A percentile compares a stretch with the other conserved stretches of the same genome.
These are phyloP conservation scores for Monosporascus sp. DNA, from an alignment of 2,329 filamentous ascomycete genomes.

Conservation along the genomic window DNA sequence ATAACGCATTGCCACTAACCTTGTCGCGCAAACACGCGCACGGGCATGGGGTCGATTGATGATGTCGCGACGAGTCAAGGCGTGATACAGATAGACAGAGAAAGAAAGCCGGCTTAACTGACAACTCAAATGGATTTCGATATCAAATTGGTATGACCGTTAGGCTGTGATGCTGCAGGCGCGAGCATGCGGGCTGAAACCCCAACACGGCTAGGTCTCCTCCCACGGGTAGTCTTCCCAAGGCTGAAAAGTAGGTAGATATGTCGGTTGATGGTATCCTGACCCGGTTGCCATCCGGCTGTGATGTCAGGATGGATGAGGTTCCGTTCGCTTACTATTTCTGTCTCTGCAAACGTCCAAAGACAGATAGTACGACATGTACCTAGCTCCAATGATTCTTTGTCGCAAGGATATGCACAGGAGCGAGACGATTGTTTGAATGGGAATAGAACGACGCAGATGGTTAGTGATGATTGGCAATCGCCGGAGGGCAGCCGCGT, in stretches of 20 bases:
- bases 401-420: constrained; percentile 18
- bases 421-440: constrained; percentile 7
- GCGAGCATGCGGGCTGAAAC: too few species aligned
- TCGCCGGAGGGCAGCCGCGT: not conserved
- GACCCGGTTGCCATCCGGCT: not conserved
- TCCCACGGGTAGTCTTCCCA: too few species aligned
- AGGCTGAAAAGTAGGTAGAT: too few species aligned
- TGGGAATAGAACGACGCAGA: constrained; percentile 6
- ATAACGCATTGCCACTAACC: not conserved
- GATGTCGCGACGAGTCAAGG: not conserved
- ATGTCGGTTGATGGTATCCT: not conserved
- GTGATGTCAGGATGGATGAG: not conserved
- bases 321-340: not conserved
- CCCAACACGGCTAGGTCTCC: too few species aligned
- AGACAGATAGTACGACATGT: constrained; percentile 5
- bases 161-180: too few species aligned
- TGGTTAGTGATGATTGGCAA: constrained; percentile 7
- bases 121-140: not conserved
- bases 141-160: too few species aligned
- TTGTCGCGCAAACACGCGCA: not conserved
- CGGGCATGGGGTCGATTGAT: not conserved
- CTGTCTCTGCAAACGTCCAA: not conserved
- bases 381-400: constrained; percentile 16
- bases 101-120: not conserved
- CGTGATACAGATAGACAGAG: not conserved